phyloP scores from a whole-genome alignment of 1,284 basidiomycete genomes.

The Psilocybe mexicana region DNA sequence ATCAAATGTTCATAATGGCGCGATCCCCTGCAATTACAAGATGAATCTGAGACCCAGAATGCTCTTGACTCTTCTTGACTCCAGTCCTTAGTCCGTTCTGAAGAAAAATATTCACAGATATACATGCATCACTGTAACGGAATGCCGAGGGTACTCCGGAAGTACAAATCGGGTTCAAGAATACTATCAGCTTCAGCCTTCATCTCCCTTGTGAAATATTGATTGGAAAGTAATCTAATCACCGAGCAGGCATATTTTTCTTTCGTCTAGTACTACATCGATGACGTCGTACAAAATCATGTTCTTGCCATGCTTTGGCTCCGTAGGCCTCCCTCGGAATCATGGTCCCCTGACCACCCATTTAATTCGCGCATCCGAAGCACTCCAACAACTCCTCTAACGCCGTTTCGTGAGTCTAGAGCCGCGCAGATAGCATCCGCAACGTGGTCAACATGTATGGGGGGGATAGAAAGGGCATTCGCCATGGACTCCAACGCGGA shows the following conservation, averaged over 20 bases:
- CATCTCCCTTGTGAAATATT: conserved; percentile 15
- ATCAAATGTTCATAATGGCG: conserved; percentile 1
- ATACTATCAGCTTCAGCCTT: background rate
- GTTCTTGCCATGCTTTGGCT: conserved; percentile 5
- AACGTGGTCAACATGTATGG: conserved; percentile 96
- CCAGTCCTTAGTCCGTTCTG: background rate
- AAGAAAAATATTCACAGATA: background rate
- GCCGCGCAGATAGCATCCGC: conserved; percentile 79
- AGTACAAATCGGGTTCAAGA: conserved; percentile 5
- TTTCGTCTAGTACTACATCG: background rate
- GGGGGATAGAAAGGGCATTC: conserved; percentile 77
- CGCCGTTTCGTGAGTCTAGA: conserved; percentile 45
- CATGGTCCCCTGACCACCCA: conserved; percentile 16
- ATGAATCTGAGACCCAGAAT: background rate
- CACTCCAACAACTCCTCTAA: conserved; percentile 77
- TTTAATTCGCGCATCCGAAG: conserved; percentile 52
- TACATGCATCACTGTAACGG: conserved; percentile 6
- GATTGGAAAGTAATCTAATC: background rate
- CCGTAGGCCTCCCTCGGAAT: background rate
- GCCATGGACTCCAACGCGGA: conserved; percentile 66
- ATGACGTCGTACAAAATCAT: background rate
- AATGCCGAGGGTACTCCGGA: conserved; percentile 14
- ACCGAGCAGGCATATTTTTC: background rate
- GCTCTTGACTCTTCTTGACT: background rate
- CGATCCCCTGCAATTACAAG: background rate